Conservation (phyloP, 306 rosid genomes). For the Gillenia trifoliata region DNA sequence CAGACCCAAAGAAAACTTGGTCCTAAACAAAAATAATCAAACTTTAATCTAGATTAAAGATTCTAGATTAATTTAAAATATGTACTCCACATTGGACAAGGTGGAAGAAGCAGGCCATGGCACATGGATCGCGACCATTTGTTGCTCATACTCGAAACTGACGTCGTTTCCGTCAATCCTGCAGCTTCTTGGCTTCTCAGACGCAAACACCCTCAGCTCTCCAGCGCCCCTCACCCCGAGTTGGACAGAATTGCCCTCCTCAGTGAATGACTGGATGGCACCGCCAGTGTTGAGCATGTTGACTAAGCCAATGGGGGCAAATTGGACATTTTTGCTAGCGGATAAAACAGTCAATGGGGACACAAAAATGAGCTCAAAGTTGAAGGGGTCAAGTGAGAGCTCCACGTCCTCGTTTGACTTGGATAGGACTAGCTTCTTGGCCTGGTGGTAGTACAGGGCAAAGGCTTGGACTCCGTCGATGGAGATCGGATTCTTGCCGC, state of each 20-base stretch:
- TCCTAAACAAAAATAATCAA: not conserved
- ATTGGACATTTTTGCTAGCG: constrained; percentile 31
- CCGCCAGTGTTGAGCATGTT: constrained; percentile 92
- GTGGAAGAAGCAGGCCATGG: constrained; percentile 73
- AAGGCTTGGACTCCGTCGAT: constrained; percentile 44
- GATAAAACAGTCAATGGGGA: constrained; percentile 48
- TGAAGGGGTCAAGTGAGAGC: constrained; percentile 73
- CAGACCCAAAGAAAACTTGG: not conserved
- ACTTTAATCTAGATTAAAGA: not conserved
- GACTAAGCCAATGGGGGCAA: constrained; percentile 80
- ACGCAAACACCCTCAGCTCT: constrained; percentile 69
- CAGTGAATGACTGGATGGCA: constrained; percentile 53
- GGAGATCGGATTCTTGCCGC: constrained; percentile 53
- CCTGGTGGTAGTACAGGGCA: constrained; percentile 57
- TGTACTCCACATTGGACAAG: constrained; percentile 48
- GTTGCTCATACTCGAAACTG: constrained; percentile 45
- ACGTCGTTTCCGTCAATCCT: constrained; percentile 48
- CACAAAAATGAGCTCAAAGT: constrained; percentile 77
- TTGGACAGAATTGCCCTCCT: constrained; percentile 27
- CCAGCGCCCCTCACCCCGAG: constrained; percentile 71
- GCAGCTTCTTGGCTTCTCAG: constrained; percentile 56
- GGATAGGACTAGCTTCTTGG: constrained; percentile 58
- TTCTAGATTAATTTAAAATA: constrained; percentile 30
- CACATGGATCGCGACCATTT: constrained; percentile 58
- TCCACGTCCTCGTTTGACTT: constrained; percentile 44